These are phyloP conservation scores for Gaeumannomyces sp. DNA, from an alignment of 2,329 filamentous ascomycete species.

Conservation along the genomic window DNA sequence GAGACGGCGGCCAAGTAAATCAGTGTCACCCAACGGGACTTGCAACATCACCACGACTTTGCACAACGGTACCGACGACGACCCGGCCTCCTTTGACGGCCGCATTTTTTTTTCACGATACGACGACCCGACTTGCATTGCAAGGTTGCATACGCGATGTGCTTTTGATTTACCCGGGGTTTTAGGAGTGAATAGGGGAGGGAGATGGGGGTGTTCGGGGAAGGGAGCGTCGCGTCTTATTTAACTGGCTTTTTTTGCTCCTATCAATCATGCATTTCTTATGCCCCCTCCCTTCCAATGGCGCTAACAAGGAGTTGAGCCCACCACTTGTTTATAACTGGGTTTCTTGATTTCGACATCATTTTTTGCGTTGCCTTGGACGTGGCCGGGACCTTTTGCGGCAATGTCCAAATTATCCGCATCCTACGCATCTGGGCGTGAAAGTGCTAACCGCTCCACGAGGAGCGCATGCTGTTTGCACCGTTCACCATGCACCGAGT, in stretches of 20 bases:
- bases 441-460: too few species aligned
- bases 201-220: not conserved
- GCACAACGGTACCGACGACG: not conserved
- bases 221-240: not conserved
- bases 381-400: too few species aligned
- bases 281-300: not conserved
- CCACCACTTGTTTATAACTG: not conserved
- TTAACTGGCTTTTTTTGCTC: not conserved
- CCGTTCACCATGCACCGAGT: too few species aligned
- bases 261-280: not conserved
- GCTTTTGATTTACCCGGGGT: not conserved
- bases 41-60: not conserved
- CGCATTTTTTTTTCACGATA: not conserved
- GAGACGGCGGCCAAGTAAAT: not conserved
- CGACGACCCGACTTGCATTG: not conserved
- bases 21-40: not conserved
- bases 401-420: not conserved
- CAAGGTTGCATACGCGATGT: not conserved
- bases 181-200: not conserved
- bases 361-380: not conserved
- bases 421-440: not conserved
- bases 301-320: conserved; percentile 1
- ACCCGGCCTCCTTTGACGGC: not conserved
- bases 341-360: conserved; percentile 6
- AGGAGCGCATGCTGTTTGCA: too few species aligned